Base-by-base conservation (phyloP, 2,329 filamentous ascomycete genomes). In the Ophiostoma ulmi region DNA sequence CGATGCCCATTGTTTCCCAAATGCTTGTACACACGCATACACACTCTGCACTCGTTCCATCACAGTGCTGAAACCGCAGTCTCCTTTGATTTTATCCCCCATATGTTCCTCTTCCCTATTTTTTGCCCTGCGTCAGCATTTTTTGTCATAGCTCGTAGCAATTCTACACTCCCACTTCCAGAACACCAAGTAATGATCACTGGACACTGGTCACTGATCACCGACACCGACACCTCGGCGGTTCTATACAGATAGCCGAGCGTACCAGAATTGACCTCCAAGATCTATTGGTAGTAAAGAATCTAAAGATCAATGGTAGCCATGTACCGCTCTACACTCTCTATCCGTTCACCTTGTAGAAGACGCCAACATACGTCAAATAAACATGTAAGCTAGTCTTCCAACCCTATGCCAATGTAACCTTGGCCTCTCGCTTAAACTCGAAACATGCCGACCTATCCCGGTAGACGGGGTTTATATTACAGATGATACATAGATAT, bases 371-470 rank as follows among this genome's bases (percentile, higher is more conserved):
- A 48, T 0, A 48, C 44, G 17, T 48, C 44, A 48, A 48, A 48
- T 48, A 48, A 20, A 48, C 44, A 20, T 48, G 17, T 20, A n/a
- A 48, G 44, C 44, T 48, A 48, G 44, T 44, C 14, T 20, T 8
- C 44, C 44, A 48, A 48, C 44, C 44, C 44, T 48, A 48, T 48
- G 20, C 44, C 38, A 67, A 48, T 67, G 65, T 48, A 31, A 67
- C 65, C 20, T n/a, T 67, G 38, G 22, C 38, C 65, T 67, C 65
- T 67, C 65, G 65, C 65, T 67, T 67, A 13, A 22, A 41, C 13
- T 44, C 39, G n/a, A 48, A 67, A 67, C 65, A 67, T 31, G 65
- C 22, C 38, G 39, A 48, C 65, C n/a, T 13, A 67, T 48, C 65
- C 65, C 65, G 65, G 38, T 67, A 67, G 38, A 35, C 8, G 38